Evolutionary conservation across 805 yeast species (phyloP), one percentile per base, ranked within the genome.

Genomic region (Dipodascus geniculatus): DNA sequence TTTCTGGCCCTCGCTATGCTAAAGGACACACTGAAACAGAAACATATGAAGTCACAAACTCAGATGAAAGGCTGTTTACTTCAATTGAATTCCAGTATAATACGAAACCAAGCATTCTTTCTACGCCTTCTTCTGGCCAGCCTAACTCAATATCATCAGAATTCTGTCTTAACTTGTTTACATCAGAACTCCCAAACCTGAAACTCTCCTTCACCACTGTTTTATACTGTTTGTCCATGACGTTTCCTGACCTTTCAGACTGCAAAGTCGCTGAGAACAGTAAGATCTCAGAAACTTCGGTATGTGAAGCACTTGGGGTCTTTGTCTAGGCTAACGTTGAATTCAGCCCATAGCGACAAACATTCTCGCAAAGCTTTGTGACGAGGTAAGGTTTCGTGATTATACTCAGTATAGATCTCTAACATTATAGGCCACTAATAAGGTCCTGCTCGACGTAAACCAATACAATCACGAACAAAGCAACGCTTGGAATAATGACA

Each of bases 391-490:
- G 8, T 14, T n/a, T n/a, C n/a, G n/a, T n/a, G n/a, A n/a, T n/a
- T n/a, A n/a, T n/a, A n/a, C n/a, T n/a, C n/a, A n/a, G n/a, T n/a
- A n/a, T n/a, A n/a, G n/a, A n/a, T n/a, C n/a, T n/a, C n/a, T n/a
- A 28, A 28, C 33, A 6, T 6, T 6, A 6, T 28, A 28, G 33
- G 33, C 33, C 11, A 28, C 33, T 28, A 6, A 6, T 28, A 6
- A 28, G 11, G 11, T 28, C 33, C 11, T 28, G 33, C 11, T 11
- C 11, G 11, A 28, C 11, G 33, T 28, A 6, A 11, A 28, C 6
- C 20, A 38, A 11, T 49, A 52, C n/a, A 33, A 52, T 22, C 51
- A 48, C 17, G 48, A 48, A 42, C 42, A 23, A n/a, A 48, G 50
- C 28, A n/a, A 23, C 14, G 11, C n/a, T 23, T 17, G 28, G 54